These are phyloP conservation scores for Daldinia vernicosa DNA, from an alignment of 495 filamentous ascomycete species.

Conservation along the genomic window DNA sequence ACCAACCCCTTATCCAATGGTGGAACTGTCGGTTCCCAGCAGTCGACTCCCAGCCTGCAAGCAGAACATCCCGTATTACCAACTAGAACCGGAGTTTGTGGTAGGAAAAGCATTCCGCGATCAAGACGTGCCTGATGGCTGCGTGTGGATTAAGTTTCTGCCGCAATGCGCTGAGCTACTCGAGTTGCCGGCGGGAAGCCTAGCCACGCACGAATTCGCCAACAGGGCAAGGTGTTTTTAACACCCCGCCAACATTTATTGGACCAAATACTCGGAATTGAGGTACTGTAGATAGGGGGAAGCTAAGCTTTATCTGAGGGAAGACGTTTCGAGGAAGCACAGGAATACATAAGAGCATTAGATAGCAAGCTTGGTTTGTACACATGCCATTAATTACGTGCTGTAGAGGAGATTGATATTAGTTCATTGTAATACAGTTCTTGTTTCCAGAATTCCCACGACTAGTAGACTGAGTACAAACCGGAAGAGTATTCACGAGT, in stretches of 20 bases:
- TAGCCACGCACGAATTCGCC: slow-evolving; percentile 45
- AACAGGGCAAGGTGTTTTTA: slow-evolving; percentile 38
- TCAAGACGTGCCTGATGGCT: slow-evolving; percentile 34
- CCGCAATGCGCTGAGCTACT: slow-evolving; percentile 43
- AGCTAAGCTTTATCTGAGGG: neutral
- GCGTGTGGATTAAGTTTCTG: slow-evolving; percentile 41
- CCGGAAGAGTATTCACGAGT: no score
- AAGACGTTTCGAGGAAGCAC: no score
- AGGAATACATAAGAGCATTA: no score
- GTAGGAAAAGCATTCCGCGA: slow-evolving; percentile 32
- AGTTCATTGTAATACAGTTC: no score
- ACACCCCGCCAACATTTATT: slow-evolving; percentile 1
- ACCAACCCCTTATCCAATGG: slow-evolving; percentile 17
- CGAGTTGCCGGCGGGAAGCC: slow-evolving; percentile 41
- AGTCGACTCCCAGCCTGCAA: slow-evolving; percentile 43
- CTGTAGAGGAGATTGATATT: no score
- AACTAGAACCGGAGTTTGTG: slow-evolving; percentile 17
- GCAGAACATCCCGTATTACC: slow-evolving; percentile 41
- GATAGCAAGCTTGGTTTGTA: no score
- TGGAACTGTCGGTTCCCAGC: slow-evolving; percentile 8
- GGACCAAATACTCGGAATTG: neutral
- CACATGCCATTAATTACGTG: no score
- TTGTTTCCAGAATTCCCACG: no score
- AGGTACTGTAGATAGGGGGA: neutral
- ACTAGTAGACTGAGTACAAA: no score